phyloP scores from a whole-genome alignment of 495 filamentous ascomycete genomes.

The Trichoderma parareesei region DNA sequence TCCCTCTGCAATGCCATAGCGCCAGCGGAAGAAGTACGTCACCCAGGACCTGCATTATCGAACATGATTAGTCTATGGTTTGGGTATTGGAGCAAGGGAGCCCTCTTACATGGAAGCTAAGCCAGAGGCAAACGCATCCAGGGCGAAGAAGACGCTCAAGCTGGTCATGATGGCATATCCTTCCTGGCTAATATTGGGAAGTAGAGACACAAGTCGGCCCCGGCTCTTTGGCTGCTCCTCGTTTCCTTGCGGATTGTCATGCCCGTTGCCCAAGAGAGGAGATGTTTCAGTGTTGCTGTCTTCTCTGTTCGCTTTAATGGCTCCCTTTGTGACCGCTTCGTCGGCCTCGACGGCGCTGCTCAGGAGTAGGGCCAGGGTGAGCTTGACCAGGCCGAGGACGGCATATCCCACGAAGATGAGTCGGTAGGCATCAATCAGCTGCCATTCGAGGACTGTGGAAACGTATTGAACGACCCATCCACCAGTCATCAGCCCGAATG shows the following conservation, averaged over 20 bases:
- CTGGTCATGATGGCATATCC: constrained; percentile 52
- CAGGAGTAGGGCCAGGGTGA: constrained; percentile 49
- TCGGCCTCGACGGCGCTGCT: constrained; percentile 54
- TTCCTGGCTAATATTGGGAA: constrained; percentile 45
- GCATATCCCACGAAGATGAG: constrained; percentile 64
- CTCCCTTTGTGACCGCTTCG: constrained; percentile 12
- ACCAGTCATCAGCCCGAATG: constrained; percentile 54
- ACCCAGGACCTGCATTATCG: constrained; percentile 44
- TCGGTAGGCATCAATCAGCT: constrained; percentile 53
- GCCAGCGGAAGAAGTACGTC: constrained; percentile 65
- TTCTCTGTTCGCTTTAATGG: not conserved
- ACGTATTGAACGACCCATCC: constrained; percentile 57
- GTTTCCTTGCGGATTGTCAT: constrained; percentile 22
- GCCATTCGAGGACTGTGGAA: constrained; percentile 41
- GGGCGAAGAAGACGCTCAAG: constrained; percentile 60
- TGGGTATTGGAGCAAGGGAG: not conserved
- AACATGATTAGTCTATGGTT: not conserved
- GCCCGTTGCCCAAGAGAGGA: constrained; percentile 4
- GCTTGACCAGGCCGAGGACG: constrained; percentile 57
- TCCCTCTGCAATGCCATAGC: constrained; percentile 56
- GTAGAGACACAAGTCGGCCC: constrained; percentile 11
- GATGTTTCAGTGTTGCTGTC: constrained; percentile 11
- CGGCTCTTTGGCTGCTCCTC: not conserved
- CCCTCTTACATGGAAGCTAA: constrained; percentile 46
- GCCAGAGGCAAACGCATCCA: constrained; percentile 68